Percentiles rank a stretch among this genome's conserved stretches.
phyloP scores from a whole-genome alignment of 2,329 filamentous ascomycete species.

The Beauveria brongniartii region DNA sequence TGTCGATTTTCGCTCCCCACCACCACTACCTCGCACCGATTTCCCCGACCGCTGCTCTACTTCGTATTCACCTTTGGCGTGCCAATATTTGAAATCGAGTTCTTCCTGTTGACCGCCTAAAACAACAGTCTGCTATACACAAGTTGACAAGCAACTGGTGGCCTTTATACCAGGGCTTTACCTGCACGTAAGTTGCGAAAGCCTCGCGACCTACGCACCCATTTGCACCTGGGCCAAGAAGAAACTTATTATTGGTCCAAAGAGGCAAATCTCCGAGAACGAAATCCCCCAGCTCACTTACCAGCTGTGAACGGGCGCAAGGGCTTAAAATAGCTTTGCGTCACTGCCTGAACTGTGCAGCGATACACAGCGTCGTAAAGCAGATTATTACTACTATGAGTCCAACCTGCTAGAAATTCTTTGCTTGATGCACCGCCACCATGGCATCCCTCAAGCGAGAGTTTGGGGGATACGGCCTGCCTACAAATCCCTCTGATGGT shows the following conservation, averaged over 20 bases:
- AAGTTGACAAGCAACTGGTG: not conserved
- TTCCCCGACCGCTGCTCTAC: not conserved
- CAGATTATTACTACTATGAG: conserved; percentile 2
- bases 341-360: not conserved
- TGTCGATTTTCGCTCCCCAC: conserved; percentile 11
- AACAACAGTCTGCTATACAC: not conserved
- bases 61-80: not conserved
- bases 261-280: not conserved
- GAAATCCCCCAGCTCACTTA: not conserved
- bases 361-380: not conserved
- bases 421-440: conserved; percentile 1
- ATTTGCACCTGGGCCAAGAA: not conserved
- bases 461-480: conserved; percentile 11
- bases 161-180: not conserved
- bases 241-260: not conserved
- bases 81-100: not conserved
- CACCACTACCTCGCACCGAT: conserved; percentile 3
- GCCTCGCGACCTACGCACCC: not conserved
- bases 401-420: not conserved
- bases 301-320: not conserved
- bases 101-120: not conserved
- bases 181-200: not conserved
- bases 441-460: conserved; percentile 12
- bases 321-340: not conserved
- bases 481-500: conserved; percentile 8